A percentile compares a stretch with the other conserved stretches of the same genome.
Conservation (phyloP, 768 basidiomycete species). For the Lactarius tabidus region DNA sequence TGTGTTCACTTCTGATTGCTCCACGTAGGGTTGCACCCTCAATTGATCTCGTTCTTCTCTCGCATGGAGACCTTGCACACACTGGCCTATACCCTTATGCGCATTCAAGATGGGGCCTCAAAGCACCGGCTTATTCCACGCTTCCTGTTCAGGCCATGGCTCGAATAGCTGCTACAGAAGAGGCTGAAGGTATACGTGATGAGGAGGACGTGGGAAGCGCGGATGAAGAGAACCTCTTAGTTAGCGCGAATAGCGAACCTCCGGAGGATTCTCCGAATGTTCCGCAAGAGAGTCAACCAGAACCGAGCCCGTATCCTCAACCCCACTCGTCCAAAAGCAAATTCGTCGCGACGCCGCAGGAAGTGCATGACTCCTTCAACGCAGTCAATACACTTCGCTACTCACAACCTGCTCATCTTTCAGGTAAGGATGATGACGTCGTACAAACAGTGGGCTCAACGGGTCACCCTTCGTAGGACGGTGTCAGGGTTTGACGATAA, state of each 20-base stretch:
- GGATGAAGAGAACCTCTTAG: not conserved
- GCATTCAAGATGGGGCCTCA: conserved; percentile 79
- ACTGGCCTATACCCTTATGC: conserved; percentile 93
- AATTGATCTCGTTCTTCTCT: conserved; percentile 87
- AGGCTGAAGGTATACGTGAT: conserved; percentile 74
- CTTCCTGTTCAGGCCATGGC: conserved; percentile 96
- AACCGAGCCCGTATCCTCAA: conserved; percentile 26
- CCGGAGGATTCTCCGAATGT: conserved; percentile 30
- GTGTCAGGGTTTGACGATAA: conserved; percentile 89
- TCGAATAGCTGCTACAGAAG: conserved; percentile 84
- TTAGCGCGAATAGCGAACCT: conserved; percentile 23
- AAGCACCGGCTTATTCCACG: conserved; percentile 89
- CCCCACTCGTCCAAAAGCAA: conserved; percentile 39
- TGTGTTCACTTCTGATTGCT: not conserved
- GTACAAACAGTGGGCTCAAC: not conserved
- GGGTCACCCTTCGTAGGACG: conserved; percentile 46
- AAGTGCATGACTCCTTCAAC: conserved; percentile 92
- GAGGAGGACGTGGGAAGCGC: conserved; percentile 55
- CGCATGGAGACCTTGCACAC: conserved; percentile 88
- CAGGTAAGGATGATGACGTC: conserved; percentile 48
- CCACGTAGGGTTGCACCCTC: conserved; percentile 65
- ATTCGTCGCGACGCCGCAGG: conserved; percentile 71
- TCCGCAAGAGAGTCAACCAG: conserved; percentile 31
- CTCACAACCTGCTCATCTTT: conserved; percentile 91
- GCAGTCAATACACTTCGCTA: conserved; percentile 88